A percentile compares a stretch with the other conserved stretches of the same genome.
phyloP scores from a whole-genome alignment of 2,329 filamentous ascomycete genomes.

The Penicillium sclerotiorum region DNA sequence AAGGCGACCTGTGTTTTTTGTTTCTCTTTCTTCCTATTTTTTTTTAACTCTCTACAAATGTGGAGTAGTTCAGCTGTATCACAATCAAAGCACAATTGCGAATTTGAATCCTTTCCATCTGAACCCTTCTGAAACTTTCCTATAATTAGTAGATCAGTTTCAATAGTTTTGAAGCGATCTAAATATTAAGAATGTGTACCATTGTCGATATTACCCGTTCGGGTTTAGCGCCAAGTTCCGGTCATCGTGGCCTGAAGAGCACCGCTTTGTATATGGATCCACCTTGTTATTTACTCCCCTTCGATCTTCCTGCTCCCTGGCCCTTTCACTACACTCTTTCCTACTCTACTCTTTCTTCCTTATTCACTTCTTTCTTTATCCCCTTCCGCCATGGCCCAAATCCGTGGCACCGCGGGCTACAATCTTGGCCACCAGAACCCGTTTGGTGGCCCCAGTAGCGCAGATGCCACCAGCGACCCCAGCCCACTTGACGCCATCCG shows the following conservation, averaged over 20 bases:
- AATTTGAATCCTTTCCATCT: constrained; percentile 2
- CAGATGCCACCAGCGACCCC: constrained; percentile 66
- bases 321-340: constrained; percentile 13
- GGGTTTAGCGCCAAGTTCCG: constrained; percentile 36
- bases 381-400: constrained; percentile 49
- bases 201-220: constrained; percentile 32
- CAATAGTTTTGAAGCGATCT: constrained; percentile 4
- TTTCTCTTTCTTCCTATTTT: background rate
- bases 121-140: background rate
- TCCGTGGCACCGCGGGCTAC: constrained; percentile 75
- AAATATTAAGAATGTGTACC: constrained; percentile 11
- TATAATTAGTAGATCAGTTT: background rate
- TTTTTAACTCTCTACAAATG: background rate
- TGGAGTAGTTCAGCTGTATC: constrained; percentile 16
- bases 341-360: constrained; percentile 3
- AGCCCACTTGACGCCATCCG: constrained; percentile 86
- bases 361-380: constrained; percentile 8
- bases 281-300: constrained; percentile 22
- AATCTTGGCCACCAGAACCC: constrained; percentile 75
- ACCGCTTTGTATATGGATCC: constrained; percentile 26
- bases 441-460: constrained; percentile 64
- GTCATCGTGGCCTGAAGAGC: constrained; percentile 46
- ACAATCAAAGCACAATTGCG: constrained; percentile 18
- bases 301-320: constrained; percentile 7
- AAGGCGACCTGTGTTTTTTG: constrained; percentile 10